Evolutionary conservation across 192 early-diverging fungal species (phyloP), one percentile per base, ranked within the genome.

Genomic region (Podila horticola): DNA sequence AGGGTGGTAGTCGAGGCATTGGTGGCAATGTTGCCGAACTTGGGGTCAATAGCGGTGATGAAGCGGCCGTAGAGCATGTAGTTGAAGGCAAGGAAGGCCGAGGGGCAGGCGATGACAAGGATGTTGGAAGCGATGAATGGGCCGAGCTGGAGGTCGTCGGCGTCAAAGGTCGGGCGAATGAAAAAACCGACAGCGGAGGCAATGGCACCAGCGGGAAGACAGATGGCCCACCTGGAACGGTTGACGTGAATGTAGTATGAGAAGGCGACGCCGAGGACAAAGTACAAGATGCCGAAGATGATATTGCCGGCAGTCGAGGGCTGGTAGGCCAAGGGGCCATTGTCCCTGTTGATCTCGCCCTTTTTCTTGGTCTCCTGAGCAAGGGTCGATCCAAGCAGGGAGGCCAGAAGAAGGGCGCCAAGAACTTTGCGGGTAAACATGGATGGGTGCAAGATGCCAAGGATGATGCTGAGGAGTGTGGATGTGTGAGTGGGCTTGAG

Each of bases 51-150:
- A 0, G 68, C 74, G 10, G 63, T 38, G 22, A 76, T 55, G 12
- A 76, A 24, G 15, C 74, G 55, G 2, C 74, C 74, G 19, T 76
- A 76, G 58, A 76, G 74, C 74, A 76, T 76, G 49, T 70, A 76
- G 63, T 76, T 76, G 63, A 76, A 76, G 1, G 74, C 74, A 15
- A 76, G 63, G 63, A 76, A 76, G 6, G 68, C 62, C 3, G 63
- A 76, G 24, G 74, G 74, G 0, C 63, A 55, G 11, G 41, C 36
- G 31, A 76, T 20, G 41, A 75, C 22, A 19, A 69, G 11, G 41
- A 61, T 24, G 19, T 45, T 61, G 29, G 63, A 61, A 20, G 49
- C 5, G 38, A 75, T 48, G 26, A 45, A 76, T 34, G 36, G 41
- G 2, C 48, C 34, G 2, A 75, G 13, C 22, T 15, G 34, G 2